These are phyloP conservation scores for Avena insularis DNA, from an alignment of 176 grass and related monocot species.

Conservation along the genomic window DNA sequence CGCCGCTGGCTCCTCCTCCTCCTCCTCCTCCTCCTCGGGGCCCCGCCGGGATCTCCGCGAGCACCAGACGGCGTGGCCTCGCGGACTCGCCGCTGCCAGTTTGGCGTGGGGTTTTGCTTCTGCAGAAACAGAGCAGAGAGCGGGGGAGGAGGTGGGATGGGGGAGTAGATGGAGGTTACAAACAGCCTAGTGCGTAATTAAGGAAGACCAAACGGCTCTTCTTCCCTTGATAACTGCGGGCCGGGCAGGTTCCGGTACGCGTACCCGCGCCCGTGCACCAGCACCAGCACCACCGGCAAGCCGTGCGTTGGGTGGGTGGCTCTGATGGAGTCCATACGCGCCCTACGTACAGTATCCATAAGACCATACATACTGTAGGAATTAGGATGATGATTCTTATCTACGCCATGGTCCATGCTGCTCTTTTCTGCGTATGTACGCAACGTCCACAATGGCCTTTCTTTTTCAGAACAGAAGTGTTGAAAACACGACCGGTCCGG, in stretches of 20 bases:
- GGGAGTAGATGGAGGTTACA: neutral
- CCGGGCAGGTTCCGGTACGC: neutral
- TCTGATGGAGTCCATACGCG: neutral
- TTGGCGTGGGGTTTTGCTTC: neutral
- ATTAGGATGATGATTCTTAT: neutral
- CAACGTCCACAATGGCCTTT: neutral
- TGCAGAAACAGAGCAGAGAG: neutral
- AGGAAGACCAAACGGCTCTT: conserved; percentile 52
- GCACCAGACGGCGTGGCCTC: neutral
- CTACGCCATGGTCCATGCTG: conserved; percentile 2
- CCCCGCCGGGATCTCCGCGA: neutral
- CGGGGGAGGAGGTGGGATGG: neutral
- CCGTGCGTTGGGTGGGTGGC: neutral
- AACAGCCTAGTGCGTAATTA: conserved; percentile 34
- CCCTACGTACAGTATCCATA: neutral
- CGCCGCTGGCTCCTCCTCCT: neutral
- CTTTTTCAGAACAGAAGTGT: neutral
- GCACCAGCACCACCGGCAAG: neutral
- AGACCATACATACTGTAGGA: too few relatives aligned
- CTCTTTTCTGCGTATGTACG: neutral
- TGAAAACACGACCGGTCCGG: neutral
- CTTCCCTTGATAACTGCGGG: conserved; percentile 28
- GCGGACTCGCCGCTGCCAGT: neutral
- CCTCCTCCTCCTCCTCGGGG: neutral
- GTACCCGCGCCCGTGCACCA: conserved; percentile 28